Conservation (phyloP, 441 rosid genomes). For the Capsella rubella region DNA sequence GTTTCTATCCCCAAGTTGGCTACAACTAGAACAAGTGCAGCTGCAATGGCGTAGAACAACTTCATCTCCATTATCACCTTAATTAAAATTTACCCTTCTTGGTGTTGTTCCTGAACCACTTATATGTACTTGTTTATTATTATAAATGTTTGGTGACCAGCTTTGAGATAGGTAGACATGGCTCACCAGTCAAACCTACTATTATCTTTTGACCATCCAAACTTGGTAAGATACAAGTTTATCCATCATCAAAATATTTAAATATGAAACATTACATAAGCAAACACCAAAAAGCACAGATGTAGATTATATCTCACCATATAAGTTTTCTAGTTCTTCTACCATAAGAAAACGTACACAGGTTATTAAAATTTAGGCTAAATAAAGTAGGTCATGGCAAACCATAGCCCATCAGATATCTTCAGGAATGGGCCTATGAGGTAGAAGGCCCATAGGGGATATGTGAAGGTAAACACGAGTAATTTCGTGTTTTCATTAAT, state of each 20-base stretch:
- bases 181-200: constrained; percentile 45
- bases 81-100: neutral
- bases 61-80: constrained; percentile 25
- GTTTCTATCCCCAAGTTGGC: constrained; percentile 18
- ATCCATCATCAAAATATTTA: constrained; percentile 9
- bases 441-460: constrained; percentile 9
- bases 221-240: neutral
- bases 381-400: neutral
- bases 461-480: neutral
- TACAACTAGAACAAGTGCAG: constrained; percentile 26
- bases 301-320: neutral
- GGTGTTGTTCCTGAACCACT: constrained; percentile 16
- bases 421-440: constrained; percentile 24
- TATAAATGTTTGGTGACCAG: constrained; percentile 40
- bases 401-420: constrained; percentile 1
- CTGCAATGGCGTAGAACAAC: constrained; percentile 3
- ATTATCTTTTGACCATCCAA: constrained; percentile 23
- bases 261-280: constrained; percentile 1
- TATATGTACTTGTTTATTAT: constrained; percentile 17
- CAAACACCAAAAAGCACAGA: constrained; percentile 1
- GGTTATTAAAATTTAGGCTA: neutral
- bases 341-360: constrained; percentile 1
- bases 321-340: neutral
- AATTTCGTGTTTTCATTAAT: constrained; percentile 2
- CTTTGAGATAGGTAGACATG: constrained; percentile 37